phyloP scores from a whole-genome alignment of 1,139 yeast genomes.

The Hansenula anomala region DNA sequence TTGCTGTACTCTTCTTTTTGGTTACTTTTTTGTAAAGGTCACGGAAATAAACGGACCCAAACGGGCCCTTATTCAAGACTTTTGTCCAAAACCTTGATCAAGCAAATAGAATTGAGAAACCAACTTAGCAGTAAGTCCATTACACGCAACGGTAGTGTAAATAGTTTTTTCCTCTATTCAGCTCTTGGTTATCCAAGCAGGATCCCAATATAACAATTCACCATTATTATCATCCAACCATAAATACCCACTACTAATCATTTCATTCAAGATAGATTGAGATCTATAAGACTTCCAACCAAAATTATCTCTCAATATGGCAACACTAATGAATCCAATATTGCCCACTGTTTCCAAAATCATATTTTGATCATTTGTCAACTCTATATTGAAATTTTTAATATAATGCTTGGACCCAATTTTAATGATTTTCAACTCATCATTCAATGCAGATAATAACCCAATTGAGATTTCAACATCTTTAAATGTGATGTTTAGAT shows the following conservation, averaged over 20 bases:
- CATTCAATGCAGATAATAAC: constrained; percentile 21
- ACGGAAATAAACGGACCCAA: no score
- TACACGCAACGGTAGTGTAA: no score
- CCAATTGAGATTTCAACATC: constrained; percentile 15
- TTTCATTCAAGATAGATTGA: constrained; percentile 45
- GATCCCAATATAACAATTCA: constrained; percentile 42
- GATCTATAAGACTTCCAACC: constrained; percentile 50
- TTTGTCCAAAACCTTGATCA: no score
- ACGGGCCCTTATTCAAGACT: no score
- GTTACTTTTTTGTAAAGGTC: no score
- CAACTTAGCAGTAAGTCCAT: no score
- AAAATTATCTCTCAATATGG: constrained; percentile 46
- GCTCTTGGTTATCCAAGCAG: constrained; percentile 15
- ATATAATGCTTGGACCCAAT: constrained; percentile 28
- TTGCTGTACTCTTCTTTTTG: no score
- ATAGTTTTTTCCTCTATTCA: no score
- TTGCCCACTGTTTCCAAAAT: constrained; percentile 50
- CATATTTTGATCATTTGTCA: constrained; percentile 40
- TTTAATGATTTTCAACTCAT: constrained; percentile 27
- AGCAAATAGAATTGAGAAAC: no score
- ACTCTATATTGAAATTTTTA: constrained; percentile 27
- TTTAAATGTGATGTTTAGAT: constrained; percentile 11
- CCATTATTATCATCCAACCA: constrained; percentile 51
- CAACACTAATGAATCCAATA: constrained; percentile 45
- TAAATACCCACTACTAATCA: constrained; percentile 53